Evolutionary conservation across 1,284 basidiomycete genomes (phyloP), one percentile per base, ranked within the genome.

Genomic region (Porphyrellus sp.): DNA sequence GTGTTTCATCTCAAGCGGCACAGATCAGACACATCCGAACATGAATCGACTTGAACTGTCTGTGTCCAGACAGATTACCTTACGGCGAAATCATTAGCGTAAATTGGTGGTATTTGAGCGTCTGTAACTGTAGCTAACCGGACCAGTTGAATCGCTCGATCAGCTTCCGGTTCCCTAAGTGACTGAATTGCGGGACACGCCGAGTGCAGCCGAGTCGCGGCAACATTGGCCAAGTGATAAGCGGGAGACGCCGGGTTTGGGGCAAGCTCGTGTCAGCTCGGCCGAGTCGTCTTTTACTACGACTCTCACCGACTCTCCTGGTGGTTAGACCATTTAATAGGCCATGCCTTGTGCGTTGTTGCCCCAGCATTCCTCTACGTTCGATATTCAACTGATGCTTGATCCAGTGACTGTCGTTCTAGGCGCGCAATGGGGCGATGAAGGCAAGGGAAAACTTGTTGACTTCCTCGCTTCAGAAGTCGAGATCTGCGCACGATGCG

Each of bases 361-460:
- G 2, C 9, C 23, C 34, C 25, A 21, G 13, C 6, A 16, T 21
- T 27, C n/a, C 38, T 30, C 24, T 15, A 25, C 5, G 8, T 9
- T 54, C 42, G 24, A 51, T 49, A 5, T 23, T 6, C 23, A 3
- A 31, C 46, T 48, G 28, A 70, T 59, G 51, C 11, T 13, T 8
- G 11, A 39, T 20, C 18, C 61, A 85, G 87, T 85, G 57, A 83
- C 85, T 51, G 86, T 88, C 58, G 88, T 91, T 59, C 83, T 95
- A 58, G 93, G 93, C 44, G 76, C 91, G 54, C 93, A 97, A 68
- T 97, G 93, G 93, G 93, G 93, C 56, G 93, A 96, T 73, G 93
- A 96, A 74, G 93, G 93, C 62, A 97, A 97, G 72, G 93, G 93
- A 43, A 96, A 98, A 74, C 85, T 98, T 56, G 93, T 95, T 56